Evolutionary conservation across 495 filamentous ascomycete genomes (phyloP), one percentile per base, ranked within the genome.

Genomic region (Recurvomyces mirabilis): DNA sequence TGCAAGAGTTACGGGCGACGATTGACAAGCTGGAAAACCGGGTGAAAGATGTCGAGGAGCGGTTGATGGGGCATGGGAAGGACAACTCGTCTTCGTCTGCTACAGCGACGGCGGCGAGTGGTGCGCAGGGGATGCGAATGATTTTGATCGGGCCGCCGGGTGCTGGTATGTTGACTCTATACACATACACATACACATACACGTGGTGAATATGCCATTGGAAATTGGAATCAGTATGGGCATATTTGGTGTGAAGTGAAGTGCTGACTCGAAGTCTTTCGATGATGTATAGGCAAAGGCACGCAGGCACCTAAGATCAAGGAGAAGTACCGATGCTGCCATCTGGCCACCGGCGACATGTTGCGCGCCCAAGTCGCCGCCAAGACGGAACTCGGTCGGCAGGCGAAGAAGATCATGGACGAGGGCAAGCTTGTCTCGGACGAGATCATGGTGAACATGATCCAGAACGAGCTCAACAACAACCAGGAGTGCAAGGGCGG

Each of bases 351-450:
- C 41, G 91, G 91, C 61, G 91, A 99, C 67, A 99, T 99, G 91
- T 78, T 99, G 60, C 85, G 91, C 47, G 91, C 87, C 51, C 91
- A 99, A 65, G 93, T 99, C 63, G 83, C 91, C 48, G 94, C 93
- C 73, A 95, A 95, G 77, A 99, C 93, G 35, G 67, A 82, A 17
- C 77, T 99, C 51, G 91, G 91, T 47, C 78, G 81, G 63, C 87
- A 94, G 70, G 91, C 91, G 46, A 99, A 99, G 81, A 99, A 99
- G 79, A 99, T 99, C 66, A 99, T 99, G 91, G 89, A 99, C 57
- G 79, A 87, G 60, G 91, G 91, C 56, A 91, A 87, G 44, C 76
- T 99, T 43, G 91, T 99, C 59, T 94, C 86, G 65, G 91, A 99
- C 61, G 93, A 96, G 63, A 99, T 99, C 61, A 87, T 99, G 74